Conservation (phyloP, 2,329 filamentous ascomycete species). For the Fusarium concolor region DNA sequence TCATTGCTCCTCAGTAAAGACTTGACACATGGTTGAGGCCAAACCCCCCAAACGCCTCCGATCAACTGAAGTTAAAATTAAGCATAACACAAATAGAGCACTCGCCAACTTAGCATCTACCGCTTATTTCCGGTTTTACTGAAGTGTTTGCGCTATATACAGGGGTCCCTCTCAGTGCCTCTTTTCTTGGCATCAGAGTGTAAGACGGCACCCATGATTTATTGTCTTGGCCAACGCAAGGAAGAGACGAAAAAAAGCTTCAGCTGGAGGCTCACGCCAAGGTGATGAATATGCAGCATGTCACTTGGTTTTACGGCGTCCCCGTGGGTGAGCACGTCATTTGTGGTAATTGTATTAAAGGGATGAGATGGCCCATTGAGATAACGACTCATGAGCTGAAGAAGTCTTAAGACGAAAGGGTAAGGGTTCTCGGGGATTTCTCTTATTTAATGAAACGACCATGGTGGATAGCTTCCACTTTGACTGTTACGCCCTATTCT, state of each 20-base stretch:
- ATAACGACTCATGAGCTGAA: too few relatives aligned
- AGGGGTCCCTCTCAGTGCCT: conserved; percentile 20
- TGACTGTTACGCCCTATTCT: background rate
- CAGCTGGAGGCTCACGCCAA: conserved; percentile 12
- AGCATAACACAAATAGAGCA: conserved; percentile 33
- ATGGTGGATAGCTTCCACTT: conserved; percentile 1
- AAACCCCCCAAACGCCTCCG: background rate
- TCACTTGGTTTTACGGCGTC: conserved; percentile 18
- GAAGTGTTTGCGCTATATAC: conserved; percentile 30
- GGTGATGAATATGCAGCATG: background rate
- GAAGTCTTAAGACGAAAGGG: too few relatives aligned
- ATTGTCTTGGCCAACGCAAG: conserved; percentile 13
- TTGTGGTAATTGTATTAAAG: background rate
- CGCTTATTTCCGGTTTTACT: conserved; percentile 23
- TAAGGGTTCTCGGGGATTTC: background rate
- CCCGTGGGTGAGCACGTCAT: conserved; percentile 18
- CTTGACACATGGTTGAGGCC: background rate
- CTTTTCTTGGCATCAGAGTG: conserved; percentile 19
- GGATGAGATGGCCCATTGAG: background rate
- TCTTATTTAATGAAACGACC: background rate
- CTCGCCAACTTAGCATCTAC: background rate
- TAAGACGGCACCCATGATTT: conserved; percentile 6
- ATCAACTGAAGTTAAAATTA: conserved; percentile 14
- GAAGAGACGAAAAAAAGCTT: background rate
- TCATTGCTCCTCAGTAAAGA: background rate